These are phyloP conservation scores for Musa acuminata DNA, from an alignment of 176 grass and related monocot species.

Conservation along the genomic window DNA sequence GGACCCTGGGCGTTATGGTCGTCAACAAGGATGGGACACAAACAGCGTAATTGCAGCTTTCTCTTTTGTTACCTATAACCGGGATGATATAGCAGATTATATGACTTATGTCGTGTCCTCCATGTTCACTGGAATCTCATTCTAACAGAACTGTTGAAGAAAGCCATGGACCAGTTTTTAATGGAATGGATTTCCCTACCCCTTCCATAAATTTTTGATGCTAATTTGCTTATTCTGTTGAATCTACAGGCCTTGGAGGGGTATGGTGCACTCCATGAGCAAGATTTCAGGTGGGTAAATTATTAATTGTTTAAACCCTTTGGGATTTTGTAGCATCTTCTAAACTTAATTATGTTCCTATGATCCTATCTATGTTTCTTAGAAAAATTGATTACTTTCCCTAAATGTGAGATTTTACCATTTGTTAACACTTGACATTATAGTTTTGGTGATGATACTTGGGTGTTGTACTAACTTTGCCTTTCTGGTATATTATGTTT, in stretches of 20 bases:
- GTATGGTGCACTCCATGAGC: conserved; percentile 54
- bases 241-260: conserved; percentile 99
- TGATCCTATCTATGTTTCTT: background rate
- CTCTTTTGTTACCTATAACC: conserved; percentile 82
- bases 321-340: background rate
- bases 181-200: conserved; percentile 80
- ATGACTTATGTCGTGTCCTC: conserved; percentile 57
- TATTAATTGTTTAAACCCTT: background rate
- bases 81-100: conserved; percentile 80
- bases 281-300: conserved; percentile 61
- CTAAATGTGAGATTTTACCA: background rate
- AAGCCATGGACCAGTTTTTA: conserved; percentile 67
- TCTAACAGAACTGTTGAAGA: conserved; percentile 45
- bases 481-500: conserved; percentile 1
- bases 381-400: background rate
- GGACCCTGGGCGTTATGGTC: conserved; percentile 73
- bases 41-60: conserved; percentile 99
- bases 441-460: background rate
- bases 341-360: background rate
- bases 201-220: conserved; percentile 64
- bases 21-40: conserved; percentile 78
- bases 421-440: background rate
- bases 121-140: conserved; percentile 46
- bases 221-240: conserved; percentile 99
- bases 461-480: background rate